These are phyloP conservation scores for Ceratocystis cubensis DNA, from an alignment of 2,329 filamentous ascomycete species.

Conservation along the genomic window DNA sequence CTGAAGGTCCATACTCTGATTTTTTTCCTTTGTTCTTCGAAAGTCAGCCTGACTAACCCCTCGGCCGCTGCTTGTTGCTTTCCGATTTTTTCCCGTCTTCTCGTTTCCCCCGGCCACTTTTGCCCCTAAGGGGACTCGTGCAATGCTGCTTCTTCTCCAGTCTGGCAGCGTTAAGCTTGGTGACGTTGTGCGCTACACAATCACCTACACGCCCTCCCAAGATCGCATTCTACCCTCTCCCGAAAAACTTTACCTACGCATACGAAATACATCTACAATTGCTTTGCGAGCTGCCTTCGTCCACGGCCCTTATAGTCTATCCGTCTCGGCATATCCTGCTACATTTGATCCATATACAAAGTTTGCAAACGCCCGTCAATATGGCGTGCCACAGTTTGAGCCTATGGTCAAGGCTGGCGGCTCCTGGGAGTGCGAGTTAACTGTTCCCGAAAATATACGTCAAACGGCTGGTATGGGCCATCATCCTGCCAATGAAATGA, in stretches of 20 bases:
- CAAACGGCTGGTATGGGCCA: conserved; percentile 43
- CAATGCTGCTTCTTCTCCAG: conserved; percentile 86
- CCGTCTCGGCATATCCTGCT: conserved; percentile 72
- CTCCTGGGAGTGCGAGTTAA: conserved; percentile 66
- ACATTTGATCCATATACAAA: conserved; percentile 73
- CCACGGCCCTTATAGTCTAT: conserved; percentile 86
- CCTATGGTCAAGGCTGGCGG: conserved; percentile 93
- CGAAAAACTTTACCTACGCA: conserved; percentile 64
- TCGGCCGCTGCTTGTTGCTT: neutral
- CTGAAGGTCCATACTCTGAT: neutral
- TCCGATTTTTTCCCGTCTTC: neutral
- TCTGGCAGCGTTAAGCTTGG: conserved; percentile 85
- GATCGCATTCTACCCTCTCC: conserved; percentile 87
- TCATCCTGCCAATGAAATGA: conserved; percentile 22
- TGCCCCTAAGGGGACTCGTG: conserved; percentile 20
- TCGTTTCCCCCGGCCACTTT: neutral
- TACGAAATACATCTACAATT: conserved; percentile 85
- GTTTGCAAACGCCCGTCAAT: conserved; percentile 53
- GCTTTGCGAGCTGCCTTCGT: conserved; percentile 89
- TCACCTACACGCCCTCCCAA: conserved; percentile 80
- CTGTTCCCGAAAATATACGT: conserved; percentile 66
- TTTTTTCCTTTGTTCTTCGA: neutral
- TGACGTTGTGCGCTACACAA: conserved; percentile 79
- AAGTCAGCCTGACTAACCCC: neutral
- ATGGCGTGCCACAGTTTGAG: conserved; percentile 82